Percentiles rank a stretch among this genome's conserved stretches.
These are phyloP conservation scores for Alternaria hordeiaustralica DNA, from an alignment of 2,329 filamentous ascomycete genomes.

Conservation along the genomic window DNA sequence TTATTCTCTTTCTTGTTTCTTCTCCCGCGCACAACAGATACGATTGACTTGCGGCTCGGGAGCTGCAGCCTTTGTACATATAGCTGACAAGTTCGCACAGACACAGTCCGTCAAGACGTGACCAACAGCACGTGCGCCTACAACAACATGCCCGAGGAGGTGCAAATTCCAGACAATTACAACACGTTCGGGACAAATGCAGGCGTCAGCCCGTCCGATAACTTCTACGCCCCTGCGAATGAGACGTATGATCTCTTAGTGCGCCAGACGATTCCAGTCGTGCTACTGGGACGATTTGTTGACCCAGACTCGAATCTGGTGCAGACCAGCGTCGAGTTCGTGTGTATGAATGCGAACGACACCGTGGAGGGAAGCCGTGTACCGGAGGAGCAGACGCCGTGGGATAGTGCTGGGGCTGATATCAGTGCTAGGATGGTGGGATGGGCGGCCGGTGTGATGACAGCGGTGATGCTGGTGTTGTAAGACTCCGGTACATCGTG, in stretches of 20 bases:
- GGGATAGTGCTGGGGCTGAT: neutral
- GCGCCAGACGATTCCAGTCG: constrained; percentile 3
- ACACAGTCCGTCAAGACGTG: neutral
- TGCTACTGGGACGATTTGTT: constrained; percentile 2
- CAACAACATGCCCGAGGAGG: neutral
- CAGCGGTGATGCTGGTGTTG: neutral
- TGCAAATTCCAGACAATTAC: constrained; percentile 2
- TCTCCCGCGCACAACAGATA: neutral
- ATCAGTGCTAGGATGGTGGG: constrained; percentile 2
- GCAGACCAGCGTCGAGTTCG: neutral
- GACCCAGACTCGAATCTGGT: neutral
- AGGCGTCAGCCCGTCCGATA: neutral
- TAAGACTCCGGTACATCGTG: neutral
- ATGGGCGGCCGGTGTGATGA: neutral
- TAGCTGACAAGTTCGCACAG: neutral
- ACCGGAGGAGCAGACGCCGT: neutral
- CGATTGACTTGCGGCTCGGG: neutral
- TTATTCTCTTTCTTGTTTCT: neutral
- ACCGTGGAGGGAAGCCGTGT: neutral
- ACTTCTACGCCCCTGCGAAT: neutral
- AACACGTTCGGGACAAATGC: neutral
- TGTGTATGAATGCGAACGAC: constrained; percentile 2
- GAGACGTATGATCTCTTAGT: neutral
- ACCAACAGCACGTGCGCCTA: neutral
- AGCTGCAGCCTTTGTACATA: neutral